Conservation (phyloP, 768 basidiomycete genomes). For the Leccinum imitatum region DNA sequence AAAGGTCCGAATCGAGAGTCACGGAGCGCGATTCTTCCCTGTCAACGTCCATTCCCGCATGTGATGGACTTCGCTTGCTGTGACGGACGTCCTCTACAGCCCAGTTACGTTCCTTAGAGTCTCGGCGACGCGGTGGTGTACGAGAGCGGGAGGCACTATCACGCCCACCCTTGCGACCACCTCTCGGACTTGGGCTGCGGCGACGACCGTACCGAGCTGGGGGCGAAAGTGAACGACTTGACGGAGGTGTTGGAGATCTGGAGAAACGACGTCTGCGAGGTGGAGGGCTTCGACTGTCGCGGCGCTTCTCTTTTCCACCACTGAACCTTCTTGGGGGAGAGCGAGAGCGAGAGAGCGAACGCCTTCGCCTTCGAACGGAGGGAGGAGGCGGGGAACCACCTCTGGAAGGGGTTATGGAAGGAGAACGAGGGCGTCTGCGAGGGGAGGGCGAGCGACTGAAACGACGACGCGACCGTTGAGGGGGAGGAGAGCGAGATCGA, state of each 20-base stretch:
- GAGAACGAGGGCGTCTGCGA: slow-evolving; percentile 32
- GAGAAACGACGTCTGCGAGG: slow-evolving; percentile 43
- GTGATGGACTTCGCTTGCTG: slow-evolving; percentile 28
- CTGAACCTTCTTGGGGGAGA: slow-evolving; percentile 28
- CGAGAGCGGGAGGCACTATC: slow-evolving; percentile 37
- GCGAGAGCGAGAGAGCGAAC: slow-evolving; percentile 31
- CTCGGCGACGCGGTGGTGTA: slow-evolving; percentile 34
- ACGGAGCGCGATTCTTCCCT: slow-evolving; percentile 22
- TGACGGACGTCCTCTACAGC: slow-evolving; percentile 20
- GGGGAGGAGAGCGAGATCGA: slow-evolving; percentile 33
- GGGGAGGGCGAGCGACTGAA: slow-evolving; percentile 28
- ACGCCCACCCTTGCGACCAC: slow-evolving; percentile 26
- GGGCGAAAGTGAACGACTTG: slow-evolving; percentile 38
- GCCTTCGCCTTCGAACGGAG: slow-evolving; percentile 39
- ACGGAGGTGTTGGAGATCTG: slow-evolving; percentile 50
- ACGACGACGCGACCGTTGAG: slow-evolving; percentile 26
- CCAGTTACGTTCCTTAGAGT: slow-evolving; percentile 28
- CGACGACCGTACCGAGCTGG: slow-evolving; percentile 43
- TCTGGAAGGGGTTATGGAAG: slow-evolving; percentile 34
- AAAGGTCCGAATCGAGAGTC: slow-evolving; percentile 31
- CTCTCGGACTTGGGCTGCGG: slow-evolving; percentile 43
- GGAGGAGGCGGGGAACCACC: slow-evolving; percentile 40
- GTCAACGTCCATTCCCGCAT: slow-evolving; percentile 25
- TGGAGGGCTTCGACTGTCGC: slow-evolving; percentile 35
- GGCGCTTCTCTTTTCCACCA: slow-evolving; percentile 22